Evolutionary conservation across 1,139 yeast genomes (phyloP).

Genomic region (Blastobotrys aristatus): DNA sequence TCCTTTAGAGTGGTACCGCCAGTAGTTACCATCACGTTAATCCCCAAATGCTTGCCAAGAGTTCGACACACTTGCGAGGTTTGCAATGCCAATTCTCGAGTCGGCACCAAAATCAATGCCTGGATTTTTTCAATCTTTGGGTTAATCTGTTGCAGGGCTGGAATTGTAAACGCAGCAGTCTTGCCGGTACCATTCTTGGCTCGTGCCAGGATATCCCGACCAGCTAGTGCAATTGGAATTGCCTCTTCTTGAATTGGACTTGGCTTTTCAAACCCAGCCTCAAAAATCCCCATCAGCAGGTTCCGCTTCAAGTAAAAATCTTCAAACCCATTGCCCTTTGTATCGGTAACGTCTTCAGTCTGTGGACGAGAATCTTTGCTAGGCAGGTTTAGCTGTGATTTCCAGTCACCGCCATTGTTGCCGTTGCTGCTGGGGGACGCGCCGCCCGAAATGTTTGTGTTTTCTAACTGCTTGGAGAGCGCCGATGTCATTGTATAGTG

Average conservation of each 20-base stretch:
- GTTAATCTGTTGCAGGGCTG: constrained; percentile 76
- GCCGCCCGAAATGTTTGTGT: constrained; percentile 18
- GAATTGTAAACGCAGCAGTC: constrained; percentile 93
- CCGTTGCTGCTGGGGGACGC: neutral
- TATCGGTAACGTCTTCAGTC: constrained; percentile 91
- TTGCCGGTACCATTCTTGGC: constrained; percentile 99
- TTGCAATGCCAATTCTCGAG: constrained; percentile 94
- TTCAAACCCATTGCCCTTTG: constrained; percentile 88
- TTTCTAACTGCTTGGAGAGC: constrained; percentile 26
- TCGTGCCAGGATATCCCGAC: constrained; percentile 94
- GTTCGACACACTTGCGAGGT: constrained; percentile 97
- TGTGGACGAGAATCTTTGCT: constrained; percentile 85
- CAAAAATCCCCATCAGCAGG: constrained; percentile 95
- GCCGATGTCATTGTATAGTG: constrained; percentile 23
- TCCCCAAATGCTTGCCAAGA: constrained; percentile 88
- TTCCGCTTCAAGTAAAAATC: constrained; percentile 90
- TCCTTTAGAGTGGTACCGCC: constrained; percentile 96
- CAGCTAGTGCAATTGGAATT: constrained; percentile 91
- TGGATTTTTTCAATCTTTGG: constrained; percentile 83
- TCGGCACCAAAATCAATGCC: constrained; percentile 83
- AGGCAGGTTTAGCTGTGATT: constrained; percentile 67
- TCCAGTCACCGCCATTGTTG: constrained; percentile 50
- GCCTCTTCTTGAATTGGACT: constrained; percentile 98
- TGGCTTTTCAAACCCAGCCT: constrained; percentile 97
- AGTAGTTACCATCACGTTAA: constrained; percentile 96